These are phyloP conservation scores for Ogataea kodamae DNA, from an alignment of 805 yeast species.

Conservation along the genomic window DNA sequence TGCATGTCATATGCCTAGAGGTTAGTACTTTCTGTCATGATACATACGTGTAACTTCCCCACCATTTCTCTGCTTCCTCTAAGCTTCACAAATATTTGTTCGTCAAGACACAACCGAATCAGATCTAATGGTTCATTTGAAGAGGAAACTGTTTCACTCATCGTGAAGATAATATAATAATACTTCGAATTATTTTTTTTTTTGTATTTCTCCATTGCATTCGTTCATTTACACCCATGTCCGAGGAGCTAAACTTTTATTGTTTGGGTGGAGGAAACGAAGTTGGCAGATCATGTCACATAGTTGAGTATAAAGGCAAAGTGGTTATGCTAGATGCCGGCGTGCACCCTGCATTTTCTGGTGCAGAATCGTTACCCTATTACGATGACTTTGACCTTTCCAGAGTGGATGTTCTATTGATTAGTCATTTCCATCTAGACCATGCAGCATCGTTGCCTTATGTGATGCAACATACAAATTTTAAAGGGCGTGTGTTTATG, in stretches of 20 bases:
- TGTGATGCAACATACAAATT: constrained; percentile 94
- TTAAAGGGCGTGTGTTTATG: constrained; percentile 96
- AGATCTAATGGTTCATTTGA: constrained; percentile 82
- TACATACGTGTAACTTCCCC: constrained; percentile 76
- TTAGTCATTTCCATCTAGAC: constrained; percentile 95
- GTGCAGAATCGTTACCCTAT: constrained; percentile 87
- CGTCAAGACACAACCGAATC: constrained; percentile 82
- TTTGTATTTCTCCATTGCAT: constrained; percentile 1
- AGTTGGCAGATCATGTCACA: constrained; percentile 95
- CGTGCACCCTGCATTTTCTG: constrained; percentile 91
- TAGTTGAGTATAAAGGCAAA: constrained; percentile 87
- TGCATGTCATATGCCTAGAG: constrained; percentile 86
- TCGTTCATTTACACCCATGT: constrained; percentile 6
- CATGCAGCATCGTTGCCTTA: constrained; percentile 98
- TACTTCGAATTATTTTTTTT: constrained; percentile 1
- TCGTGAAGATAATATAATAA: constrained; percentile 3
- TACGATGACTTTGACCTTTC: constrained; percentile 93
- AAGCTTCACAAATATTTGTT: constrained; percentile 78
- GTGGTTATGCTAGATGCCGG: constrained; percentile 98
- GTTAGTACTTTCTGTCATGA: constrained; percentile 10
- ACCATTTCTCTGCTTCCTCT: constrained; percentile 92
- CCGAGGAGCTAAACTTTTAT: constrained; percentile 57
- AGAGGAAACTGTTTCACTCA: constrained; percentile 26
- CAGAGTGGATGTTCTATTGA: constrained; percentile 77
- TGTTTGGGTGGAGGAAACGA: constrained; percentile 98